A percentile compares a stretch with the other conserved stretches of the same genome.
These are phyloP conservation scores for Daldinia loculata DNA, from an alignment of 495 filamentous ascomycete genomes.

Conservation along the genomic window DNA sequence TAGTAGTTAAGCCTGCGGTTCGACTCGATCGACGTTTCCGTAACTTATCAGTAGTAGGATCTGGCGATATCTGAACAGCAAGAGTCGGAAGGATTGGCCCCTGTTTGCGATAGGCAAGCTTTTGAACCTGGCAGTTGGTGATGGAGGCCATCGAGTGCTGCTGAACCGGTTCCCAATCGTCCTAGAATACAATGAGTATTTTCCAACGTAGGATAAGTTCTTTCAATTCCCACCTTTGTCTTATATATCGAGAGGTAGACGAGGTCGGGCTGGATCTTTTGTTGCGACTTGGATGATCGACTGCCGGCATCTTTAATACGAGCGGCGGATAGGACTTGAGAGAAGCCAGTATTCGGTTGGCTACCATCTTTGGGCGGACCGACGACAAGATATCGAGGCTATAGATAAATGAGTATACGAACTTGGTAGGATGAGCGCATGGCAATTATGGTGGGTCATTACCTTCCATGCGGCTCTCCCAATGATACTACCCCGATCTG, in stretches of 20 bases:
- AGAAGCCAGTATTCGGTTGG: constrained; percentile 35
- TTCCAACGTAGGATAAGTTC: not conserved
- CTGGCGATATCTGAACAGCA: constrained; percentile 59
- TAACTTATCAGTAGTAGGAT: constrained; percentile 59
- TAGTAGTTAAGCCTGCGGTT: constrained; percentile 57
- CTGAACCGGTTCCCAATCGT: constrained; percentile 59
- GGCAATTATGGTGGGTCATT: constrained; percentile 6
- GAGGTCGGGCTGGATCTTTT: constrained; percentile 44
- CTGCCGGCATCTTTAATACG: constrained; percentile 45
- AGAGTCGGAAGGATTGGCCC: constrained; percentile 60
- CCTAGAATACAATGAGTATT: constrained; percentile 48
- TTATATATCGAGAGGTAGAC: constrained; percentile 66
- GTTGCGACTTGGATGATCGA: constrained; percentile 41
- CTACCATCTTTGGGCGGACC: constrained; percentile 43
- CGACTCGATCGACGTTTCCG: constrained; percentile 66
- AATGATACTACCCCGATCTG: constrained; percentile 64
- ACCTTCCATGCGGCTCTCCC: constrained; percentile 68
- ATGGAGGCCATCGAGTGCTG: constrained; percentile 60
- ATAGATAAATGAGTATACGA: constrained; percentile 10
- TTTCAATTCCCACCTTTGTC: constrained; percentile 53
- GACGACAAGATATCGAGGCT: constrained; percentile 60
- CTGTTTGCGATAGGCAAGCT: constrained; percentile 63
- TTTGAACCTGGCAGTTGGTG: constrained; percentile 61
- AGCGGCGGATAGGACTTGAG: constrained; percentile 41
- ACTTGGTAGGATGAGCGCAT: constrained; percentile 6